These are phyloP conservation scores for Pelagophyceae sp. DNA, from an alignment of 352 stramenopile genomes.

Conservation along the genomic window DNA sequence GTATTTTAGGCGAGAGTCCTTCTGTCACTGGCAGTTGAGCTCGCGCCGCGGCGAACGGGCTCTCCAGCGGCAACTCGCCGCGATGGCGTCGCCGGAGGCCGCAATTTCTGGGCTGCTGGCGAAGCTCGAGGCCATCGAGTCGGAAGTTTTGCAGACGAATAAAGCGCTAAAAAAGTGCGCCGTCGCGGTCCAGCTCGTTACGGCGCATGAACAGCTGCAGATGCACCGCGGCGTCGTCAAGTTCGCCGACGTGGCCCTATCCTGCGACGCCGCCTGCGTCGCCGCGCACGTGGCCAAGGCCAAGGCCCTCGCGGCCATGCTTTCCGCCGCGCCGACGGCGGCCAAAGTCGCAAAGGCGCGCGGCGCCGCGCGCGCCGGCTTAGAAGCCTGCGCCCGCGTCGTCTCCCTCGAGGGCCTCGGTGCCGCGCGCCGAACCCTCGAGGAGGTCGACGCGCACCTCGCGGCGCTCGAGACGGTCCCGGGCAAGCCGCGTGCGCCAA, in stretches of 20 bases:
- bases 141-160: background rate
- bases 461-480: background rate
- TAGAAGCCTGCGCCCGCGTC: constrained; percentile 2
- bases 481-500: no score
- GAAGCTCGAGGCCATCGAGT: background rate
- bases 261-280: background rate
- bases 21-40: no score
- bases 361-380: background rate
- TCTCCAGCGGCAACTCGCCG: no score
- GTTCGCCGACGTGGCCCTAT: constrained; percentile 2
- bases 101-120: no score
- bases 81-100: no score
- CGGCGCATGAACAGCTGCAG: background rate
- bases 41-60: no score
- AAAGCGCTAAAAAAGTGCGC: background rate
- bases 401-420: constrained; percentile 2
- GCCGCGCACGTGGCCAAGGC: background rate
- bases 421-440: background rate
- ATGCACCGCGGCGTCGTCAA: background rate
- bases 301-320: background rate
- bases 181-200: background rate
- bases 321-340: background rate
- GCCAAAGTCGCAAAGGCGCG: background rate
- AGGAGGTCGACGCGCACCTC: background rate
- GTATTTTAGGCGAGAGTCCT: no score